Conservation (phyloP, 805 yeast species). For the Cyberlindnera euphorbiae region DNA sequence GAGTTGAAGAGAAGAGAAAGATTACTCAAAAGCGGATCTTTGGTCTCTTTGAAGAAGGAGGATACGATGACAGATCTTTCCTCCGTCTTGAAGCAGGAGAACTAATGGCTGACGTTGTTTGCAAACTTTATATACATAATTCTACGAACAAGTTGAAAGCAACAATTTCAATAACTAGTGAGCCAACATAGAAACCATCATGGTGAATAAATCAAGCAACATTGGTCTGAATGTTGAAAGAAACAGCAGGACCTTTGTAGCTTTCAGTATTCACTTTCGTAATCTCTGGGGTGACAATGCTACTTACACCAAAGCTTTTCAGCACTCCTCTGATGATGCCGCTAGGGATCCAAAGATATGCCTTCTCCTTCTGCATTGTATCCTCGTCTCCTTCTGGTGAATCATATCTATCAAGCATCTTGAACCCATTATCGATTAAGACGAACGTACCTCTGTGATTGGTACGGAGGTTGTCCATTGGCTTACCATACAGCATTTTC, state of each 20-base stretch:
- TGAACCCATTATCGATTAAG: slow-evolving; percentile 63
- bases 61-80: slow-evolving; percentile 53
- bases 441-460: slow-evolving; percentile 87
- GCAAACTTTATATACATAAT: no score
- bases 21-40: slow-evolving; percentile 33
- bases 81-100: slow-evolving; percentile 31
- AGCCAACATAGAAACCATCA: no score
- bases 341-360: slow-evolving; percentile 65
- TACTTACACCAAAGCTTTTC: slow-evolving; percentile 62
- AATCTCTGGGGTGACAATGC: slow-evolving; percentile 61
- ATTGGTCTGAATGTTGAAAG: slow-evolving; percentile 66
- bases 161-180: neutral
- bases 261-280: slow-evolving; percentile 30
- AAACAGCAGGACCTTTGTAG: slow-evolving; percentile 46
- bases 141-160: neutral
- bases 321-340: slow-evolving; percentile 74
- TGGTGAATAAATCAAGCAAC: no score
- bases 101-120: neutral
- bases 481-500: slow-evolving; percentile 75
- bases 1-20: slow-evolving; percentile 60
- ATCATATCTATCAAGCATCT: slow-evolving; percentile 47
- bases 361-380: slow-evolving; percentile 39
- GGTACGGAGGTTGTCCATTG: slow-evolving; percentile 87
- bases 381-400: slow-evolving; percentile 40
- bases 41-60: slow-evolving; percentile 38